These are phyloP conservation scores for Vitis cinerea DNA, from an alignment of 164 flowering plant species.

Conservation along the genomic window DNA sequence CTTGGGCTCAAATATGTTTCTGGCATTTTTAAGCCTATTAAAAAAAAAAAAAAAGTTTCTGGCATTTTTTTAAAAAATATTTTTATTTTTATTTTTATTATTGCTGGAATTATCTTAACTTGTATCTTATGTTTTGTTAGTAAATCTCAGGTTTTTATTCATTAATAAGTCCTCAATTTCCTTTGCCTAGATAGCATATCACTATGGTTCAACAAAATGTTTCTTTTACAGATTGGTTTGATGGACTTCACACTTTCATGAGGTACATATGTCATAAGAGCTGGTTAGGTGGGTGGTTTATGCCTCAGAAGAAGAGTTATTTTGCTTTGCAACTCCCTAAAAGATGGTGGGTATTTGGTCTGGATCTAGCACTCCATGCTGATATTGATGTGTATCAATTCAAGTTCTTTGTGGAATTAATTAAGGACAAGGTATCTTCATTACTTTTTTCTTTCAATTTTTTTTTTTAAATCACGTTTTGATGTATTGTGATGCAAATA, in stretches of 20 bases:
- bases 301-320: slow-evolving; percentile 98
- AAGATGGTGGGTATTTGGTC: slow-evolving; percentile 99
- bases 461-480: not conserved
- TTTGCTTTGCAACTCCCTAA: slow-evolving; percentile 95
- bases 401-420: slow-evolving; percentile 84
- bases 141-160: not conserved
- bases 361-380: slow-evolving; percentile 92
- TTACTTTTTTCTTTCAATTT: slow-evolving; percentile 2
- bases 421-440: slow-evolving; percentile 61
- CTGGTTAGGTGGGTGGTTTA: slow-evolving; percentile 99
- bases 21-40: too few species aligned
- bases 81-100: slow-evolving; percentile 2
- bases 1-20: not conserved
- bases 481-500: not conserved
- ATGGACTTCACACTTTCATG: slow-evolving; percentile 97
- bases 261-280: slow-evolving; percentile 93
- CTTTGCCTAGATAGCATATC: not conserved
- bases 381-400: slow-evolving; percentile 98
- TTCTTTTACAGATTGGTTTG: slow-evolving; percentile 87
- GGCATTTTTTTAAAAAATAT: too few species aligned
- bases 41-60: too few species aligned
- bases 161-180: not conserved
- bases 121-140: not conserved
- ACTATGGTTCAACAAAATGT: not conserved
- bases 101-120: not conserved